Conservation (phyloP, 371 early-diverging fungal species). For the Mortierella sp. region DNA sequence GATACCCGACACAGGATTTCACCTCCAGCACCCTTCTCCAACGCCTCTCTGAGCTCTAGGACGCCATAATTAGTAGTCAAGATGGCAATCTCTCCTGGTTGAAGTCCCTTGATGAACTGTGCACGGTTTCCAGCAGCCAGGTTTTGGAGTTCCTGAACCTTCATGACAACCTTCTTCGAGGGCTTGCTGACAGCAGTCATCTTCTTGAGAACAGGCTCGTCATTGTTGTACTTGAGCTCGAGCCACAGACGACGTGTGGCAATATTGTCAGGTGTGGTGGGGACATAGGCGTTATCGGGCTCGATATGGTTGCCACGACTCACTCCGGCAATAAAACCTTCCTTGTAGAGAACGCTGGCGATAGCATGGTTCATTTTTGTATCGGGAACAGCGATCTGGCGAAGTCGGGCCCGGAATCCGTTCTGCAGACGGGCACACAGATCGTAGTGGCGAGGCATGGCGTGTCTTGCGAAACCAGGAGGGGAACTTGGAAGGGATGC, state of each 20-base stretch:
- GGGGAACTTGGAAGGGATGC: background rate
- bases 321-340: conserved; percentile 90
- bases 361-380: conserved; percentile 91
- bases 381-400: conserved; percentile 88
- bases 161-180: conserved; percentile 82
- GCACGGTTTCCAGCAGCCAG: conserved; percentile 77
- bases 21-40: conserved; percentile 87
- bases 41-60: conserved; percentile 90
- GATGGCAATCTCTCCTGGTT: conserved; percentile 92
- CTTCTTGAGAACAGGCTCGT: conserved; percentile 78
- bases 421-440: conserved; percentile 94
- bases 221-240: conserved; percentile 90
- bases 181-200: conserved; percentile 86
- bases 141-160: conserved; percentile 80
- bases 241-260: conserved; percentile 94
- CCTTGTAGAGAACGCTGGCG: conserved; percentile 85
- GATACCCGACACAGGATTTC: conserved; percentile 84
- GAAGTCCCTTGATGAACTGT: conserved; percentile 81
- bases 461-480: conserved; percentile 10
- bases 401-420: conserved; percentile 84
- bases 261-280: conserved; percentile 84
- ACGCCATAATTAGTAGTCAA: conserved; percentile 91
- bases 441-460: conserved; percentile 87
- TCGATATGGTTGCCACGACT: conserved; percentile 82
- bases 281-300: conserved; percentile 74